Evolutionary conservation across 345 rosid species (phyloP).

Genomic region (Eucalyptus grandis): DNA sequence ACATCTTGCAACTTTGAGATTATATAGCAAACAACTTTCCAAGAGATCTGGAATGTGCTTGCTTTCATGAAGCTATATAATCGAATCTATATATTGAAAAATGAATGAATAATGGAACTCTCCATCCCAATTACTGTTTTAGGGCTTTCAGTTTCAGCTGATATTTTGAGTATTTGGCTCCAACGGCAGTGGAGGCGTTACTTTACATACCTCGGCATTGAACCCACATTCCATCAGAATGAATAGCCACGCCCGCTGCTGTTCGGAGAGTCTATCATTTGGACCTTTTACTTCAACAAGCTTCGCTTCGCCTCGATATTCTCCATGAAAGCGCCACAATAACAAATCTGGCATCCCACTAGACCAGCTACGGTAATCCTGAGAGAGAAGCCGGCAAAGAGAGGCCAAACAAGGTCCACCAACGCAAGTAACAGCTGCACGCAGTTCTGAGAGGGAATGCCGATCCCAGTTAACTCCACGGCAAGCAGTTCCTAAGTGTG

Average conservation of each 20-base stretch:
- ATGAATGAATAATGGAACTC: background rate
- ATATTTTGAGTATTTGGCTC: background rate
- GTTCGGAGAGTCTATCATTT: slow-evolving; percentile 76
- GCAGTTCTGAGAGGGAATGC: slow-evolving; percentile 58
- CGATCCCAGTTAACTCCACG: slow-evolving; percentile 75
- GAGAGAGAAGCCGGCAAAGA: slow-evolving; percentile 57
- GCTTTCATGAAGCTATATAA: background rate
- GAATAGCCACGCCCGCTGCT: slow-evolving; percentile 84
- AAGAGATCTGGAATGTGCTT: background rate
- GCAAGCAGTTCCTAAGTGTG: slow-evolving; percentile 54
- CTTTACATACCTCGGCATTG: slow-evolving; percentile 71
- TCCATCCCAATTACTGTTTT: background rate
- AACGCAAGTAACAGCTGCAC: slow-evolving; percentile 75
- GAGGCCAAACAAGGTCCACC: slow-evolving; percentile 73
- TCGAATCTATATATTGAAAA: background rate
- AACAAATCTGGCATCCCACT: slow-evolving; percentile 95
- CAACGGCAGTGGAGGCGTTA: slow-evolving; percentile 13
- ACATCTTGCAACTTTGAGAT: background rate
- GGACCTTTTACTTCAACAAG: slow-evolving; percentile 94
- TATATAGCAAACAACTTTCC: background rate
- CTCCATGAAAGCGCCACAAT: slow-evolving; percentile 76
- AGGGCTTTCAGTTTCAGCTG: background rate
- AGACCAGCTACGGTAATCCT: slow-evolving; percentile 87
- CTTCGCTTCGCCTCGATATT: slow-evolving; percentile 85
- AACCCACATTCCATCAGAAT: slow-evolving; percentile 83